These are phyloP conservation scores for Aspergillus floridensis DNA, from an alignment of 2,329 filamentous ascomycete species.

Conservation along the genomic window DNA sequence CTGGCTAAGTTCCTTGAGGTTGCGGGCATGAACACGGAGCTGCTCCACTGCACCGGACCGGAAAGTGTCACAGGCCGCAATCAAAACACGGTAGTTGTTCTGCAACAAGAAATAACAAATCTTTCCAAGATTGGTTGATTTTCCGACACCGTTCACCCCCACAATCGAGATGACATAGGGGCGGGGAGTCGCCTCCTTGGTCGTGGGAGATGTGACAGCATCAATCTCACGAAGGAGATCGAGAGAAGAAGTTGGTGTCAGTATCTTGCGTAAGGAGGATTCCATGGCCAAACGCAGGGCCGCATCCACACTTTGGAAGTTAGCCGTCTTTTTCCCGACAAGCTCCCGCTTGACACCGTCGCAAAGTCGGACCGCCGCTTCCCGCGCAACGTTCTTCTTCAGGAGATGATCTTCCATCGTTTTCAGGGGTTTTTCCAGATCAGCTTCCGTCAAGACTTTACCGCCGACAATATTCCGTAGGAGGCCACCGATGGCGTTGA, in stretches of 20 bases:
- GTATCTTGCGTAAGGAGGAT: constrained; percentile 86
- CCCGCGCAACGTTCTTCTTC: constrained; percentile 92
- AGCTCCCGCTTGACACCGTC: constrained; percentile 88
- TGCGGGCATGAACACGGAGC: constrained; percentile 89
- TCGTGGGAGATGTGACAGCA: constrained; percentile 66
- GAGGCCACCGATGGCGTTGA: constrained; percentile 80
- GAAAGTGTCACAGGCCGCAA: constrained; percentile 95
- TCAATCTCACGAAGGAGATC: constrained; percentile 94
- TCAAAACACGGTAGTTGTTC: constrained; percentile 92
- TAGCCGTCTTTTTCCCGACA: constrained; percentile 84
- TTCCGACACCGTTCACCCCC: constrained; percentile 96
- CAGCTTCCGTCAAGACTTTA: constrained; percentile 83
- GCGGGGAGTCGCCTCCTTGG: constrained; percentile 62
- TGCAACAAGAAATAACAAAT: constrained; percentile 97
- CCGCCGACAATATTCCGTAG: constrained; percentile 95
- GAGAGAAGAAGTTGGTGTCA: constrained; percentile 91
- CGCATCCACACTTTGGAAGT: constrained; percentile 82
- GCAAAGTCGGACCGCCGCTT: constrained; percentile 87
- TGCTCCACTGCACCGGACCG: constrained; percentile 96
- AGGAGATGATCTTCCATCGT: constrained; percentile 94
- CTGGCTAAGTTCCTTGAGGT: constrained; percentile 81
- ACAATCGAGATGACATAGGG: constrained; percentile 98
- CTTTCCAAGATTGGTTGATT: constrained; percentile 96
- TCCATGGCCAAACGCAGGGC: constrained; percentile 86
- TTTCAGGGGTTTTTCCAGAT: constrained; percentile 88